Conservation (phyloP, 2,329 filamentous ascomycete genomes). For the Apiospora malaysiana region DNA sequence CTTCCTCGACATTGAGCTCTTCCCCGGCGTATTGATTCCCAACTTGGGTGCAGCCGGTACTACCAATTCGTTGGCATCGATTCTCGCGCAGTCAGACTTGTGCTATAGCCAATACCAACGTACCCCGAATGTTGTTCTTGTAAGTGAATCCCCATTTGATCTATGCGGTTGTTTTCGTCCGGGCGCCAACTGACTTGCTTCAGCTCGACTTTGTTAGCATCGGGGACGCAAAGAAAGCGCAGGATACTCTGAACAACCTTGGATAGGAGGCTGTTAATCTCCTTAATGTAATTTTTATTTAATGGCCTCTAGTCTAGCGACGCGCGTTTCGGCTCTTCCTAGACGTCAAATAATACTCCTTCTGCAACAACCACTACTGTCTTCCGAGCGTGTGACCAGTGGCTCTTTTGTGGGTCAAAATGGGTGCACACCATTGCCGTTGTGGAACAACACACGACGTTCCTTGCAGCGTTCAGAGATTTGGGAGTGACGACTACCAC, state of each 20-base stretch:
- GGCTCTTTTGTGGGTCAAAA: not conserved
- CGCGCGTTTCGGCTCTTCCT: no score
- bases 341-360: no score
- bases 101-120: conserved; percentile 40
- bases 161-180: not conserved
- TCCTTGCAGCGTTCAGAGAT: not conserved
- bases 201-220: conserved; percentile 20
- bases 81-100: conserved; percentile 46
- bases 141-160: conserved; percentile 33
- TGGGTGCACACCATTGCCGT: not conserved
- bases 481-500: not conserved
- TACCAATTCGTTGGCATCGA: conserved; percentile 55
- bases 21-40: conserved; percentile 44
- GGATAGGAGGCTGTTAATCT: not conserved
- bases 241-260: conserved; percentile 13
- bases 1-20: conserved; percentile 41
- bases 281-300: not conserved
- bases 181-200: not conserved
- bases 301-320: not conserved
- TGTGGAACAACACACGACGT: not conserved
- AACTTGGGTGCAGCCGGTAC: conserved; percentile 40
- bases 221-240: conserved; percentile 19
- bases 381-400: not conserved
- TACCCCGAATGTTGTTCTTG: conserved; percentile 46
- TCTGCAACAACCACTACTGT: not conserved